A percentile compares a stretch with the other conserved stretches of the same genome.
Conservation (phyloP, 2,329 filamentous ascomycete genomes). For the Arthrobotrys megalospora region DNA sequence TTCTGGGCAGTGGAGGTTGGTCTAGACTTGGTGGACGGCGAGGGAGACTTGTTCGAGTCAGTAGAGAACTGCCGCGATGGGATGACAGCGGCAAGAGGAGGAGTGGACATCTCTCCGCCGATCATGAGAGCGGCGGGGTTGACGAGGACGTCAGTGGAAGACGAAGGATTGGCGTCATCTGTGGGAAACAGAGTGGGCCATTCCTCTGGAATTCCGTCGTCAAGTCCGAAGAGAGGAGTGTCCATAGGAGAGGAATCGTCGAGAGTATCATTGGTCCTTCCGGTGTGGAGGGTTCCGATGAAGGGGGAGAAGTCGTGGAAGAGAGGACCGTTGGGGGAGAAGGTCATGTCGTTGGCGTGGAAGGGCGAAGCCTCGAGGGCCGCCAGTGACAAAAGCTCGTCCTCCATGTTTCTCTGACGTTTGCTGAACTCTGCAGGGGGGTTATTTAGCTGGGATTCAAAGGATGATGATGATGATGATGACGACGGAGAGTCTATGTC, state of each 20-base stretch:
- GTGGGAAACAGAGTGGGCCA: conserved; percentile 56
- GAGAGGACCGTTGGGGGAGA: conserved; percentile 54
- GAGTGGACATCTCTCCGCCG: conserved; percentile 34
- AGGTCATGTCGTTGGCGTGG: conserved; percentile 59
- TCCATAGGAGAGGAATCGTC: conserved; percentile 57
- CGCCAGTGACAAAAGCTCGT: conserved; percentile 50
- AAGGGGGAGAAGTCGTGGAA: conserved; percentile 60
- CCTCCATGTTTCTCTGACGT: conserved; percentile 57
- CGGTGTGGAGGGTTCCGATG: conserved; percentile 58
- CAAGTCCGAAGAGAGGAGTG: conserved; percentile 54
- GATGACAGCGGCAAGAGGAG: conserved; percentile 47
- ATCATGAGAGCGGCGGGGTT: conserved; percentile 58
- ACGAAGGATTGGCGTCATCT: conserved; percentile 43
- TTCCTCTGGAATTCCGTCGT: conserved; percentile 45
- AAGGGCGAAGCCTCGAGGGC: conserved; percentile 58
- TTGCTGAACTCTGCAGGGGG: conserved; percentile 43
- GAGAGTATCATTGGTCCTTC: conserved; percentile 57
- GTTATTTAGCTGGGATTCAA: conserved; percentile 43
- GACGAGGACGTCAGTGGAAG: conserved; percentile 51
- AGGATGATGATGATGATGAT: conserved; percentile 14
- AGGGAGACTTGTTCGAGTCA: conserved; percentile 67
- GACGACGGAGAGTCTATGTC: conserved; percentile 16
- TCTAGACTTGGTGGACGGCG: conserved; percentile 67
- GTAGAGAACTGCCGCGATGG: conserved; percentile 59
- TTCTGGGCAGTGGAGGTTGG: conserved; percentile 70